Evolutionary conservation across 768 basidiomycete genomes (phyloP), one percentile per base, ranked within the genome.

Genomic region (Kwoniella heveanensis): DNA sequence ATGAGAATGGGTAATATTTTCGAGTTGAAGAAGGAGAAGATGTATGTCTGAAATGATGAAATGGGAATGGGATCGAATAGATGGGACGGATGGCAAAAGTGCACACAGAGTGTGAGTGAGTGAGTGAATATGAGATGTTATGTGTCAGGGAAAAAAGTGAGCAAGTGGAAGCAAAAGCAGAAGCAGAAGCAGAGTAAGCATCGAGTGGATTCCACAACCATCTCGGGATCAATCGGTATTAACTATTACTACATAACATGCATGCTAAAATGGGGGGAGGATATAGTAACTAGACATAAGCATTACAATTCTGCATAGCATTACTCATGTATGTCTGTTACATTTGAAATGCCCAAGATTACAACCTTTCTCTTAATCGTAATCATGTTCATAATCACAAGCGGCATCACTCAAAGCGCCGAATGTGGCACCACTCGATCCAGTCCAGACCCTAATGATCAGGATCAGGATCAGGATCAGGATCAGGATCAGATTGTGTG

Each of bases 401-500:
- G 32, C 32, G 32, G n/a, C n/a, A n/a, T n/a, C 13, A 32, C 5
- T 32, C 15, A 17, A 27, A 52, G 19, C 51, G 51, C 51, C 51
- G 51, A 52, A 29, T n/a, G 51, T 52, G 51, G 51, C 51, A 52
- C 10, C 22, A 7, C 48, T 24, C 7, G 21, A 8, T 24, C 5
- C 17, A 24, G 19, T 19, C 17, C n/a, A n/a, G n/a, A n/a, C n/a
- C n/a, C n/a, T n/a, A n/a, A n/a, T n/a, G n/a, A n/a, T n/a, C n/a
- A n/a, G n/a, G n/a, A n/a, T n/a, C n/a, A n/a, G n/a, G n/a, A n/a
- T n/a, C n/a, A n/a, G n/a, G n/a, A n/a, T n/a, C n/a, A n/a, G n/a
- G n/a, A n/a, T n/a, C n/a, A n/a, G n/a, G n/a, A 37, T 60, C 25
- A 74, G 26, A 76, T 73, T 6, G 70, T 54, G 55, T 77, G 77